Evolutionary conservation across 345 rosid genomes (phyloP).

Genomic region (Brassica incana): DNA sequence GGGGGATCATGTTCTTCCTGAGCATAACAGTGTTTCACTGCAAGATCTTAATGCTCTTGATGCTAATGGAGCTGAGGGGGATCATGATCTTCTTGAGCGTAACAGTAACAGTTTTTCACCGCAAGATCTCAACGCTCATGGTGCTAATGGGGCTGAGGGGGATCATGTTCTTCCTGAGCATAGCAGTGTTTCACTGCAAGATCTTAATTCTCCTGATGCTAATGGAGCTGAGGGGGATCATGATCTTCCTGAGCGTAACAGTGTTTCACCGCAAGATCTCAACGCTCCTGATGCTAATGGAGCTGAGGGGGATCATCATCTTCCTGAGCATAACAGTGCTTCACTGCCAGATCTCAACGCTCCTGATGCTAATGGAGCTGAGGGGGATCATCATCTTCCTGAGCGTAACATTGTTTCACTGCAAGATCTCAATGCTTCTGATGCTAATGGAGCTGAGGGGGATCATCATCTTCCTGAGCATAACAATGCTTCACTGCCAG

Average conservation of each 20-base stretch:
- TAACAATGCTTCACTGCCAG: neutral
- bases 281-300: no score
- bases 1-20: slow-evolving; percentile 36
- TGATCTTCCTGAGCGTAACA: neutral
- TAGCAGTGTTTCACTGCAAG: slow-evolving; percentile 7
- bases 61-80: slow-evolving; percentile 30
- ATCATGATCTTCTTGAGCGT: no score
- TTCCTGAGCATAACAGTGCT: no score
- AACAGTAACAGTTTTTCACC: no score
- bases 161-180: no score
- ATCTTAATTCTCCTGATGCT: neutral
- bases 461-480: neutral
- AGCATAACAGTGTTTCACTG: slow-evolving; percentile 19
- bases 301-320: no score
- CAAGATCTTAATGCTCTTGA: slow-evolving; percentile 26
- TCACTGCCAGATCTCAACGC: neutral
- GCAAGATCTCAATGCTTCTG: neutral
- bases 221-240: no score
- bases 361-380: no score
- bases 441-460: no score
- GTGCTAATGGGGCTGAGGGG: no score
- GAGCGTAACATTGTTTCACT: neutral
- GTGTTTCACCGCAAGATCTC: neutral
- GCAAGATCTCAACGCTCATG: neutral
- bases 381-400: no score